These are phyloP conservation scores for Solanum appendiculatum DNA, from an alignment of 257 asterid species.

Conservation along the genomic window DNA sequence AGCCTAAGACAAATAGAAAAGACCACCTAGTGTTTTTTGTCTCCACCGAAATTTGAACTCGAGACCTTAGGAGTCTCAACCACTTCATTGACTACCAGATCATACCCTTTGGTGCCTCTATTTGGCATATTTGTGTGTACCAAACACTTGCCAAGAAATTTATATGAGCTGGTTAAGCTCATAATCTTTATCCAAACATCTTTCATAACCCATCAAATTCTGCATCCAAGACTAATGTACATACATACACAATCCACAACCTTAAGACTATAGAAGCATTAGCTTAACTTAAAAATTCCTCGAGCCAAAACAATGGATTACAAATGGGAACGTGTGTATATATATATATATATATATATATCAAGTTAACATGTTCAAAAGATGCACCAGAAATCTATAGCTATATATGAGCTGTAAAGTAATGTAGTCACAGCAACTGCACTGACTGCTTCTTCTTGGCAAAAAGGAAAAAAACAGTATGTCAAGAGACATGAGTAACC, in stretches of 20 bases:
- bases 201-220: background rate
- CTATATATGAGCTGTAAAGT: background rate
- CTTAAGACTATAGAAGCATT: background rate
- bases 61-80: too few species aligned
- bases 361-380: background rate
- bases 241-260: background rate
- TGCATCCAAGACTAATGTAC: background rate
- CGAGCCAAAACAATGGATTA: background rate
- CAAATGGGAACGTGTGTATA: background rate
- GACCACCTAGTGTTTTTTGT: too few species aligned
- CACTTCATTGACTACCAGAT: too few species aligned
- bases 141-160: background rate
- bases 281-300: background rate
- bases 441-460: background rate
- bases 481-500: background rate
- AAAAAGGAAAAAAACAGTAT: background rate
- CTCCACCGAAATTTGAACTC: too few species aligned
- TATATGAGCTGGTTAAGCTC: background rate
- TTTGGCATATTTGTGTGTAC: background rate
- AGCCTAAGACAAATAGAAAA: too few species aligned
- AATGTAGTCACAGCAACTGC: background rate
- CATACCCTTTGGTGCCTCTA: too few species aligned
- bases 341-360: background rate
- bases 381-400: background rate
- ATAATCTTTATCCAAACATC: background rate